Percentiles rank a stretch among this genome's conserved stretches.
phyloP scores from a whole-genome alignment of 257 asterid species.

The Penstemon barbatus region DNA sequence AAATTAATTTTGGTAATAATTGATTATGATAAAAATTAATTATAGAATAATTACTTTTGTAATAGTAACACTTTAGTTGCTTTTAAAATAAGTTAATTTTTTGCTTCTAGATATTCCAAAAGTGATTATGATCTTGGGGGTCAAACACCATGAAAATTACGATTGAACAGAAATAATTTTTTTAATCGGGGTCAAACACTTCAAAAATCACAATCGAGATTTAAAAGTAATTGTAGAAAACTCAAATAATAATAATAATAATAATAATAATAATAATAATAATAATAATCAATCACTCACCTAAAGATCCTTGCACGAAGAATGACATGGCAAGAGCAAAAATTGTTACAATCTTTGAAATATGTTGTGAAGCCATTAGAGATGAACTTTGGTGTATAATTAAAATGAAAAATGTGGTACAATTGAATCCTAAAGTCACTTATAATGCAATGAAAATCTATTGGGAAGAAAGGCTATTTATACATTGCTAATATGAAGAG shows the following conservation, averaged over 20 bases:
- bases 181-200: not conserved
- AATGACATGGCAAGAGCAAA: slow-evolving; percentile 35
- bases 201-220: not conserved
- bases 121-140: too few relatives aligned
- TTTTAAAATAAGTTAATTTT: too few relatives aligned
- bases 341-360: slow-evolving; percentile 22
- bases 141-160: too few relatives aligned
- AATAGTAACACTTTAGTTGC: too few relatives aligned
- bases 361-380: slow-evolving; percentile 43
- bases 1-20: too few relatives aligned
- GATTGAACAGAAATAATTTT: too few relatives aligned
- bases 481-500: slow-evolving; percentile 14
- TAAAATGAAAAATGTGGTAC: not conserved
- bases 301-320: slow-evolving; percentile 30
- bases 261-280: not conserved
- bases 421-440: not conserved
- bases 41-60: too few relatives aligned
- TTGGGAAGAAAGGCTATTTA: slow-evolving; percentile 23
- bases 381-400: not conserved
- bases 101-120: too few relatives aligned
- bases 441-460: not conserved
- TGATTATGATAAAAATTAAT: too few relatives aligned
- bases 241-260: not conserved
- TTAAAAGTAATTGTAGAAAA: not conserved
- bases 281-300: slow-evolving; percentile 27